A percentile compares a stretch with the other conserved stretches of the same genome.
Conservation (phyloP, 1,284 basidiomycete genomes). For the Ustilago curta region DNA sequence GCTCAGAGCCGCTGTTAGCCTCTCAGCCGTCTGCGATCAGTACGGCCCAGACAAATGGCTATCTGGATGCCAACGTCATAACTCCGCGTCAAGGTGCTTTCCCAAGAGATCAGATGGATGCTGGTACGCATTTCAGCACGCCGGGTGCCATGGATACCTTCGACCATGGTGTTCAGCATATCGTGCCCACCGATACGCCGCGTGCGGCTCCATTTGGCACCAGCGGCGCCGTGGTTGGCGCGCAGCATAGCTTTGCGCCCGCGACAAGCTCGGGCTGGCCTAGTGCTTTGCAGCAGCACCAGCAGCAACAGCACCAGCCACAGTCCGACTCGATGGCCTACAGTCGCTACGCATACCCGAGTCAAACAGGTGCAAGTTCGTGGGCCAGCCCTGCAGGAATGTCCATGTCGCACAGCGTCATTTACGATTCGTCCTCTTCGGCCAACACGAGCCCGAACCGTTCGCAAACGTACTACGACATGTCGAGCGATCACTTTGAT, state of each 20-base stretch:
- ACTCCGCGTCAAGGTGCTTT: constrained; percentile 39
- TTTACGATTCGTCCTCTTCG: constrained; percentile 43
- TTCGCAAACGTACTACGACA: constrained; percentile 42
- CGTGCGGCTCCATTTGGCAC: constrained; percentile 29
- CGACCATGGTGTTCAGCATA: constrained; percentile 12
- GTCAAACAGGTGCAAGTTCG: constrained; percentile 17
- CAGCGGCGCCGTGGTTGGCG: constrained; percentile 14
- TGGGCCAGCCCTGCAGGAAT: constrained; percentile 22
- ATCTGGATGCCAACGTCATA: constrained; percentile 27
- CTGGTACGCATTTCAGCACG: constrained; percentile 10
- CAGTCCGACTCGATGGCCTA: constrained; percentile 22
- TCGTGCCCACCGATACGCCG: constrained; percentile 27
- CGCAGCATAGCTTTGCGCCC: constrained; percentile 21
- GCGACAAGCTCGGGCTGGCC: constrained; percentile 17
- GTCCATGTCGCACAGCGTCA: constrained; percentile 43
- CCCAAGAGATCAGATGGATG: constrained; percentile 31
- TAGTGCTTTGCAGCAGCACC: constrained; percentile 7
- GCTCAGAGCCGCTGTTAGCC: constrained; percentile 29
- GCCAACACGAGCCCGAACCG: constrained; percentile 43
- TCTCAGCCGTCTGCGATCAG: constrained; percentile 14
- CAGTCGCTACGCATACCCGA: constrained; percentile 31
- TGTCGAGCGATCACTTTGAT: constrained; percentile 35
- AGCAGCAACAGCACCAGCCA: constrained; percentile 22
- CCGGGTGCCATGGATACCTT: constrained; percentile 15
- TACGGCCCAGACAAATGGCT: constrained; percentile 13